These are phyloP conservation scores for Cyclotella sp. DNA, from an alignment of 108 stramenopile species.

Conservation along the genomic window DNA sequence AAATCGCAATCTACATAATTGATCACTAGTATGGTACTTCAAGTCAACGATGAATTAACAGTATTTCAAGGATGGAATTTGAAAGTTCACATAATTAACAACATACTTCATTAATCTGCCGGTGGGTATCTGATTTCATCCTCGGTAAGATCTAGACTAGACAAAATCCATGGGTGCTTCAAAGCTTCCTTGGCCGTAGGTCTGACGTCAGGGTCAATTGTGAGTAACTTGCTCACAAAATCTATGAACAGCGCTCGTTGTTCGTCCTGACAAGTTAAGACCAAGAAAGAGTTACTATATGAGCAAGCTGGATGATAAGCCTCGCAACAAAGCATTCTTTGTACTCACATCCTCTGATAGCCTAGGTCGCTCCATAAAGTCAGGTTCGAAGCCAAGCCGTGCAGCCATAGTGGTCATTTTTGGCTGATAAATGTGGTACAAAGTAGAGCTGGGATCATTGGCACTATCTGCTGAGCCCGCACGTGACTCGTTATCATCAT, in stretches of 20 bases:
- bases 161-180: constrained; percentile 86
- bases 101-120: neutral
- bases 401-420: constrained; percentile 73
- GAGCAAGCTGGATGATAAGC: neutral
- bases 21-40: neutral
- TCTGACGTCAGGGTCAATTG: constrained; percentile 82
- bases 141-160: constrained; percentile 74
- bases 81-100: neutral
- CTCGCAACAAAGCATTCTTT: neutral
- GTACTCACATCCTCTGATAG: constrained; percentile 42
- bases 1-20: too few species aligned
- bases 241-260: constrained; percentile 78
- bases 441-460: constrained; percentile 38
- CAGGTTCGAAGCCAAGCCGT: constrained; percentile 72
- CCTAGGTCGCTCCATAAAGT: constrained; percentile 64
- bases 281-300: neutral
- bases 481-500: constrained; percentile 40
- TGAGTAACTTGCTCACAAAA: constrained; percentile 78
- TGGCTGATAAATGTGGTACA: constrained; percentile 81
- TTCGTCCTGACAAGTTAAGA: constrained; percentile 46
- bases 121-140: constrained; percentile 82
- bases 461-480: constrained; percentile 49
- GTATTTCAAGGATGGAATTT: neutral
- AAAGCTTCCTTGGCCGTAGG: constrained; percentile 84
- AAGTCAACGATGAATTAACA: too few species aligned